These are phyloP conservation scores for Dendrobium catenatum DNA, from an alignment of 106 monocot species.

Conservation along the genomic window DNA sequence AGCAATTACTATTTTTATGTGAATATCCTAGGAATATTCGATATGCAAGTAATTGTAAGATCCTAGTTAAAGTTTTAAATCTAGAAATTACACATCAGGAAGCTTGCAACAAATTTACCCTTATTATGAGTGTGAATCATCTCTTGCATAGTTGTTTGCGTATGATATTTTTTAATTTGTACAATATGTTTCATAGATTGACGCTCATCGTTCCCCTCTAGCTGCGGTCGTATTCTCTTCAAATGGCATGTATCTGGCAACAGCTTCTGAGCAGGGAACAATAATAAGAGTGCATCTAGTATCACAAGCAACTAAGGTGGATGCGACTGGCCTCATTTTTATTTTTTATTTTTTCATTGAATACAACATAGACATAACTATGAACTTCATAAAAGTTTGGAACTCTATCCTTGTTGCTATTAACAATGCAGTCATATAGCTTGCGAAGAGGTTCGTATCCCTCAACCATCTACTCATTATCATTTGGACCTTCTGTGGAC, in stretches of 20 bases:
- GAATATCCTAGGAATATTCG: neutral
- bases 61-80: neutral
- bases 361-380: neutral
- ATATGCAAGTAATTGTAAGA: neutral
- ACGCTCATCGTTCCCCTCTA: slow-evolving; percentile 78
- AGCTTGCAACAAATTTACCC: neutral
- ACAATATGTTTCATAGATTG: slow-evolving; percentile 44
- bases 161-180: neutral
- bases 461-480: slow-evolving; percentile 87
- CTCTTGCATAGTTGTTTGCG: neutral
- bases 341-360: neutral
- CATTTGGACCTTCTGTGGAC: slow-evolving; percentile 79
- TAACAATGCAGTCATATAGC: slow-evolving; percentile 68
- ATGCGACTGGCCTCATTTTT: neutral
- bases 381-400: neutral
- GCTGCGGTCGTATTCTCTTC: slow-evolving; percentile 78
- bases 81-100: neutral
- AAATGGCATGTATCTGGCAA: slow-evolving; percentile 79
- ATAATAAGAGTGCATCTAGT: slow-evolving; percentile 92
- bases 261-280: slow-evolving; percentile 94
- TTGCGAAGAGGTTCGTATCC: slow-evolving; percentile 89
- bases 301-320: slow-evolving; percentile 87
- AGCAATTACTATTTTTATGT: neutral
- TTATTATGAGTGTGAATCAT: neutral
- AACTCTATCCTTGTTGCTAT: neutral